Evolutionary conservation across 1,139 yeast species (phyloP), one percentile per base, ranked within the genome.

Genomic region (Taphrina communis): DNA sequence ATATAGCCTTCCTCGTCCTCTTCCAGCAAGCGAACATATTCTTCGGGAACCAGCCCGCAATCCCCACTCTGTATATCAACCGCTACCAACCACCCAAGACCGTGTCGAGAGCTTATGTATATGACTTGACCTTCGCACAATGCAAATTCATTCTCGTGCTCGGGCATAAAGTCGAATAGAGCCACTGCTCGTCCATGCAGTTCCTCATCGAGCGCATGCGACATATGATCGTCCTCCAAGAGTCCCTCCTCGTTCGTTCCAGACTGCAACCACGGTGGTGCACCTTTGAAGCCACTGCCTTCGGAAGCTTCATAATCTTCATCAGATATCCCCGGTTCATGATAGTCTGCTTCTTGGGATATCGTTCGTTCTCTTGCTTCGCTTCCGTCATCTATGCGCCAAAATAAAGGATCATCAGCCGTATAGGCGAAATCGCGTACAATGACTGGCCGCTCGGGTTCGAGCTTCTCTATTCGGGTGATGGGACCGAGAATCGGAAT

Each of bases 1-100:
- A 44, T 14, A 39, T 19, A 58, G 19, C 53, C 62, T 21, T 58
- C 63, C 39, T 57, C 63, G n/a, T 57, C 57, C 41, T 57, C 68
- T 19, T 51, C 68, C 7, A 82, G 74, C 68, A 88, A 80, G 72
- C 88, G 89, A 57, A 94, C 97, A 75, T 92, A 94, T 75, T 90
- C 97, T 75, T 93, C 97, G 0, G 99, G 99, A 6, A 94, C 97
- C 66, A 94, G 84, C 1, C 99, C 99, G 39, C 96, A 90, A 73
- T 88, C 89, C 0, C 73, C 75, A 3, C 89, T 84, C 44, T 78
- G 82, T 0, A 92, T 89, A 75, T 90, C 93, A 74, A 88, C 90
- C 0, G 98, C 98, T 63, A 94, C 98, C 5, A 95, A 82, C 99
- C 99, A 94, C 6, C 99, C 99, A 77, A 94, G 97, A 25, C 98